Evolutionary conservation across 2,329 filamentous ascomycete genomes (phyloP).

Genomic region (Rutstroemia sp.): DNA sequence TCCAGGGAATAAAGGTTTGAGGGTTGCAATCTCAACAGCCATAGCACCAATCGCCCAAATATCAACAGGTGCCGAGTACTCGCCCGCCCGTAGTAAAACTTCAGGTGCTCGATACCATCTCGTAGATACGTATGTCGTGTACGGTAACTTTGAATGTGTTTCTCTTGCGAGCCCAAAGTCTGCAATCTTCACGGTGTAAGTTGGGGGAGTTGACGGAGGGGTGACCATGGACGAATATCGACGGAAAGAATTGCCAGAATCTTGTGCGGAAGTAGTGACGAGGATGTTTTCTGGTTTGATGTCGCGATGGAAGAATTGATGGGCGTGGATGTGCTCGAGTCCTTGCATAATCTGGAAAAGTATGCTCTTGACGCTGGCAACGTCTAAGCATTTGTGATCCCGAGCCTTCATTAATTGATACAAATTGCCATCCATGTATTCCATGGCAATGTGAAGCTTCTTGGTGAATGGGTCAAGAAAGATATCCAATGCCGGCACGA

Average conservation of each 20-base stretch:
- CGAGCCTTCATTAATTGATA: conserved; percentile 99
- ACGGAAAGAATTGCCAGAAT: conserved; percentile 77
- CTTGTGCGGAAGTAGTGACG: conserved; percentile 77
- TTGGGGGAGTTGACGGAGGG: conserved; percentile 85
- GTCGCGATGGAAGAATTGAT: conserved; percentile 97
- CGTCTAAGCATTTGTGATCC: conserved; percentile 89
- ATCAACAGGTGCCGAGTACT: conserved; percentile 95
- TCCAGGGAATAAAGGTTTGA: conserved; percentile 95
- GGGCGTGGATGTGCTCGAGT: conserved; percentile 92
- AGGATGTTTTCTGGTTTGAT: conserved; percentile 99
- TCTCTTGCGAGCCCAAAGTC: conserved; percentile 97
- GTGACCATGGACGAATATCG: conserved; percentile 91
- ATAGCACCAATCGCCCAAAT: conserved; percentile 98
- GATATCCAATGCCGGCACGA: conserved; percentile 96
- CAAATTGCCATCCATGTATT: conserved; percentile 98
- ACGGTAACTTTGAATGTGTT: conserved; percentile 91
- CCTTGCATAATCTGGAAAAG: conserved; percentile 95
- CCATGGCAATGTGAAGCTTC: conserved; percentile 97
- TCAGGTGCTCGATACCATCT: conserved; percentile 94
- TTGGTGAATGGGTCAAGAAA: conserved; percentile 94
- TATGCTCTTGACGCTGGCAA: conserved; percentile 91
- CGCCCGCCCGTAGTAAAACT: conserved; percentile 84
- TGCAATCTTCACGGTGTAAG: conserved; percentile 96
- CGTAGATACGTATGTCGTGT: conserved; percentile 97
- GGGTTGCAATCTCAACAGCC: conserved; percentile 93